A percentile compares a stretch with the other conserved stretches of the same genome.
Conservation (phyloP, 495 filamentous ascomycete species). For the Aspergillus sclerotiicarbonarius region DNA sequence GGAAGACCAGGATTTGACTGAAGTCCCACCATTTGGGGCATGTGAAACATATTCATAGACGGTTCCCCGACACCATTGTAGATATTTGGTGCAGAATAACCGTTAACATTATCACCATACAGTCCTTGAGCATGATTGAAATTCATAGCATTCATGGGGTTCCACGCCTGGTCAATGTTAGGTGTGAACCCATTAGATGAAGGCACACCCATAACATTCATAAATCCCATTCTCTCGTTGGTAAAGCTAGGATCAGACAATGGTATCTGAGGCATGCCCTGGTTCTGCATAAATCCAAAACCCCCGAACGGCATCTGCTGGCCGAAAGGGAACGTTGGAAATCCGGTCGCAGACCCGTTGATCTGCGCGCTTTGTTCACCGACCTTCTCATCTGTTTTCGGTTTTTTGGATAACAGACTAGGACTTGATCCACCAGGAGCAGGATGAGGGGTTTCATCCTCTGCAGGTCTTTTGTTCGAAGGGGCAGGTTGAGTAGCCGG, state of each 20-base stretch:
- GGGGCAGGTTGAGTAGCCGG: conserved; percentile 31
- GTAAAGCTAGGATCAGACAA: conserved; percentile 43
- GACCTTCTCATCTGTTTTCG: conserved; percentile 24
- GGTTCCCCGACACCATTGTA: conserved; percentile 42
- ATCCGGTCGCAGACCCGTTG: conserved; percentile 18
- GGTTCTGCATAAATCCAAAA: conserved; percentile 28
- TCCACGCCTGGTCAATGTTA: conserved; percentile 42
- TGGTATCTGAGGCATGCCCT: conserved; percentile 42
- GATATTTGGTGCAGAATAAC: conserved; percentile 33
- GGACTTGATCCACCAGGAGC: conserved; percentile 19
- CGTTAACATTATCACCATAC: conserved; percentile 47
- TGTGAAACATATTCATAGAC: conserved; percentile 38
- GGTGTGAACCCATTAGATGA: conserved; percentile 42
- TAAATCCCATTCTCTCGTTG: conserved; percentile 45
- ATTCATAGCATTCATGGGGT: conserved; percentile 51
- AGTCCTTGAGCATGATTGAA: conserved; percentile 43
- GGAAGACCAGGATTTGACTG: conserved; percentile 29
- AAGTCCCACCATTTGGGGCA: conserved; percentile 32
- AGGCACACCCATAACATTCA: conserved; percentile 55
- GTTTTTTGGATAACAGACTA: conserved; percentile 32
- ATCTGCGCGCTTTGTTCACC: conserved; percentile 9
- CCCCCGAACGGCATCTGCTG: conserved; percentile 34
- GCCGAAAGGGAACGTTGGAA: conserved; percentile 28
- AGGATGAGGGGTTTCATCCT: conserved; percentile 56
- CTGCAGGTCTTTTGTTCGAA: conserved; percentile 78